These are phyloP conservation scores for Phytophthora cryptogea DNA, from an alignment of 352 stramenopile genomes.

Conservation along the genomic window DNA sequence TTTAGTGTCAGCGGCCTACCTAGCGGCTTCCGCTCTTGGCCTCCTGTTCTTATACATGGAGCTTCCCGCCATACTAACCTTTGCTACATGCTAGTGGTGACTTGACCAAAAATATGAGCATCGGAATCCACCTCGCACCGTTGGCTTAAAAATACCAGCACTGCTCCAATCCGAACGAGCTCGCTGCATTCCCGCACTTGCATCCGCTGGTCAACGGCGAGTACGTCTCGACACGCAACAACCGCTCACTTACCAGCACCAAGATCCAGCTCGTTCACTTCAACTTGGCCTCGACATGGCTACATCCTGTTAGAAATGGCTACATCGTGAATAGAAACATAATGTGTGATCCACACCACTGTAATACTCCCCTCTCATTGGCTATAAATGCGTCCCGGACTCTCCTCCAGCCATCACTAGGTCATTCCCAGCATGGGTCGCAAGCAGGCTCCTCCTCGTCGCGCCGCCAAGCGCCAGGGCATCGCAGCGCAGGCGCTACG, in stretches of 20 bases:
- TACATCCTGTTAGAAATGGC: background rate
- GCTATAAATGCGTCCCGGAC: slow-evolving; percentile 2
- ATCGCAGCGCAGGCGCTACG: slow-evolving; percentile 29
- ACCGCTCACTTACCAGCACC: slow-evolving; percentile 15
- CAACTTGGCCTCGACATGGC: slow-evolving; percentile 9
- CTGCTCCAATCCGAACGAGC: background rate
- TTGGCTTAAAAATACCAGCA: slow-evolving; percentile 10
- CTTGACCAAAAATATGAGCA: slow-evolving; percentile 6
- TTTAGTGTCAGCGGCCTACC: slow-evolving; percentile 17
- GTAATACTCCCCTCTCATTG: slow-evolving; percentile 5
- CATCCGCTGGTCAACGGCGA: slow-evolving; percentile 13
- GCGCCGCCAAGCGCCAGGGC: slow-evolving; percentile 37
- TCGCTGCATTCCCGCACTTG: background rate
- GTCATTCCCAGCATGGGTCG: slow-evolving; percentile 18
- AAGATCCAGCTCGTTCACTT: slow-evolving; percentile 5
- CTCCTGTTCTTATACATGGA: slow-evolving; percentile 27
- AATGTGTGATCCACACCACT: background rate
- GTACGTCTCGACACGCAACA: slow-evolving; percentile 12
- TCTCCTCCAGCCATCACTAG: slow-evolving; percentile 25
- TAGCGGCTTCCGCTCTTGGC: slow-evolving; percentile 4
- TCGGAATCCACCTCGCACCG: background rate
- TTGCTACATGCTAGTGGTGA: slow-evolving; percentile 1
- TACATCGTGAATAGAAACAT: background rate
- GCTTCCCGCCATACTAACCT: background rate
- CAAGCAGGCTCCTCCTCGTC: slow-evolving; percentile 28